Base-by-base conservation (phyloP, 179 eudicot genomes). In the Sideroxylon spinosum region DNA sequence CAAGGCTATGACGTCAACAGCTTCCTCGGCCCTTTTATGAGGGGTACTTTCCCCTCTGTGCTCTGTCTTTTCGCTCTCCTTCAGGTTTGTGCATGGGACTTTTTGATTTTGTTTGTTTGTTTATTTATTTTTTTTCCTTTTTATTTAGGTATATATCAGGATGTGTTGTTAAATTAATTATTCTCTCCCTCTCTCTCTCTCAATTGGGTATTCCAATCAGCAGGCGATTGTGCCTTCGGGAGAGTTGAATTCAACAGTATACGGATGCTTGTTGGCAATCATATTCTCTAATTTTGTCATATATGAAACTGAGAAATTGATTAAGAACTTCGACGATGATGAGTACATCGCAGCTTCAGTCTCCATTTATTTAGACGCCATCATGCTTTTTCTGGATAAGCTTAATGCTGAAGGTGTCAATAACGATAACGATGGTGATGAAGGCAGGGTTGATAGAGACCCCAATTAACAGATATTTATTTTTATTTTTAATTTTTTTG, bases 301-400 rank as follows among this genome's bases (percentile, higher is more conserved):
- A n/a, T 89, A 86, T 26, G 93, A 91, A 74, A 91, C 95, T 0
- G 81, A 87, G 53, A 86, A 87, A 79, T 74, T 91, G 82, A 89
- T 91, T 80, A 89, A 89, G 83, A 82, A 79, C 46, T 89, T 76
- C 77, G 68, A 65, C 64, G 88, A 89, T 23, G 93, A 91, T 65
- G 90, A 91, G 74, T 87, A 89, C 68, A 75, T 91, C 19, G 76
- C 76, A 12, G 96, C 93, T 26, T 86, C 91, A 7, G 77, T 74
- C 32, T 37, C 82, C 9, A 93, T 91, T 63, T 91, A 84, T 74
- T 75, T 88, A 1, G 91, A 91, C 83, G 87, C 87, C 16, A 20
- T 91, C 78, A 87, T 88, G 78, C 88, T 91, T 44, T 91, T 91
- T 72, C 67, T 87, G n/a, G 78, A 85, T n/a, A 20, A 88, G 32